phyloP scores from a whole-genome alignment of 805 yeast genomes.

The Candida montana region DNA sequence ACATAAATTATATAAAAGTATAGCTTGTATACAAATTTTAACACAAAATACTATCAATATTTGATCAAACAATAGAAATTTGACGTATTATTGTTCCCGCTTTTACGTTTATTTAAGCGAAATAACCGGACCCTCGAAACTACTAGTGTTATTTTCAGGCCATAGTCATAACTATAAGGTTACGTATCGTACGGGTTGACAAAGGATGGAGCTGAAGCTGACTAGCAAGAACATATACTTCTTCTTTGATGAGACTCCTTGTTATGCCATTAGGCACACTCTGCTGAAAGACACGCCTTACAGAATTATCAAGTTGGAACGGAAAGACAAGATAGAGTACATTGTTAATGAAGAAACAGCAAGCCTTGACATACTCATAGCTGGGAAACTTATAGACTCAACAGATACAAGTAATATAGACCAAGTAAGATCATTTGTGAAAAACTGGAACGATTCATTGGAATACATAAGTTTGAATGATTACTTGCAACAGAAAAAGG shows the following conservation, averaged over 20 bases:
- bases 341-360: conserved; percentile 6
- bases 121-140: no score
- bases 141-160: no score
- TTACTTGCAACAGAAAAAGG: conserved; percentile 14
- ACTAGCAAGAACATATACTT: conserved; percentile 2
- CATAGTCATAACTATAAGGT: no score
- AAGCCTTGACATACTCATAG: conserved; percentile 3
- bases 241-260: conserved; percentile 9
- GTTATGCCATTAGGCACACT: conserved; percentile 1
- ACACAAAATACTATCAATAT: no score
- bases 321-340: conserved; percentile 4
- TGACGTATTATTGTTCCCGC: no score
- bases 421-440: conserved; percentile 2
- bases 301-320: conserved; percentile 1
- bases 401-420: neutral
- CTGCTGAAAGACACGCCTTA: conserved; percentile 1
- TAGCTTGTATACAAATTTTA: no score
- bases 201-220: conserved; percentile 3
- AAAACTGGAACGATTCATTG: conserved; percentile 8
- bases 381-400: conserved; percentile 3
- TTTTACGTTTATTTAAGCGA: no score
- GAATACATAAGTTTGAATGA: conserved; percentile 11
- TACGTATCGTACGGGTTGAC: no score
- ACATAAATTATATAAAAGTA: neutral
- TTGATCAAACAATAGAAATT: no score